A percentile compares a stretch with the other conserved stretches of the same genome.
phyloP scores from a whole-genome alignment of 2,329 filamentous ascomycete species.

The Herpomyces periplanetae region DNA sequence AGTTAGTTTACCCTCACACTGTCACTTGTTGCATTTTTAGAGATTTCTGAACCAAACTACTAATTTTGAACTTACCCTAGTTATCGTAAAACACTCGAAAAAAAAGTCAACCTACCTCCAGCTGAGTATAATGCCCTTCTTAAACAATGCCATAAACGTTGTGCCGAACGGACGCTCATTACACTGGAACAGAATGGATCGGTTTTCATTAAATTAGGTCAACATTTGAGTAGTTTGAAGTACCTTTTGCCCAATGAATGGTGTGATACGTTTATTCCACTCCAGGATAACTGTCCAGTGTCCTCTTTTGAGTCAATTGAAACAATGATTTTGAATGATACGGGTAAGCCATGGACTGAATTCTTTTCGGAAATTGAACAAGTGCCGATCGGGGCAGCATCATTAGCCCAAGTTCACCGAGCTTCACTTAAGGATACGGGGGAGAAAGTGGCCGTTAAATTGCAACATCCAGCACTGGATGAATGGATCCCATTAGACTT shows the following conservation, averaged over 20 bases:
- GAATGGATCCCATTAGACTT: slow-evolving; percentile 71
- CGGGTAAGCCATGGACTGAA: slow-evolving; percentile 32
- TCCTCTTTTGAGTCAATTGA: slow-evolving; percentile 58
- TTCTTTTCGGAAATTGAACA: slow-evolving; percentile 52
- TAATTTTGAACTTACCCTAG: slow-evolving; percentile 10
- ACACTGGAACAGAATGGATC: slow-evolving; percentile 85
- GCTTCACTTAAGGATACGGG: slow-evolving; percentile 45
- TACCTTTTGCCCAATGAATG: slow-evolving; percentile 67
- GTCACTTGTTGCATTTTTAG: slow-evolving; percentile 1
- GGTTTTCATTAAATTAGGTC: slow-evolving; percentile 89
- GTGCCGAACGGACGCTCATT: slow-evolving; percentile 44
- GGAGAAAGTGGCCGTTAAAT: slow-evolving; percentile 68
- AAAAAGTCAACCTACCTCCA: slow-evolving; percentile 19
- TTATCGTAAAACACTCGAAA: slow-evolving; percentile 50
- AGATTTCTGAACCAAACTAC: slow-evolving; percentile 1
- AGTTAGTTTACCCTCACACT: too few relatives aligned
- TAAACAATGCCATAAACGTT: slow-evolving; percentile 57
- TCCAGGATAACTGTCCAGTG: slow-evolving; percentile 81
- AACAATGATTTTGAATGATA: slow-evolving; percentile 51
- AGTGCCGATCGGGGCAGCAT: slow-evolving; percentile 58
- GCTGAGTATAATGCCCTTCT: slow-evolving; percentile 25
- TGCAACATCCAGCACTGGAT: slow-evolving; percentile 60
- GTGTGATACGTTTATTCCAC: slow-evolving; percentile 74
- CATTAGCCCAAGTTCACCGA: slow-evolving; percentile 67
- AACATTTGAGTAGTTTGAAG: slow-evolving; percentile 82